Evolutionary conservation across 2,329 filamentous ascomycete genomes (phyloP), one percentile per base, ranked within the genome.

Genomic region (Trichocomaceae sp.): DNA sequence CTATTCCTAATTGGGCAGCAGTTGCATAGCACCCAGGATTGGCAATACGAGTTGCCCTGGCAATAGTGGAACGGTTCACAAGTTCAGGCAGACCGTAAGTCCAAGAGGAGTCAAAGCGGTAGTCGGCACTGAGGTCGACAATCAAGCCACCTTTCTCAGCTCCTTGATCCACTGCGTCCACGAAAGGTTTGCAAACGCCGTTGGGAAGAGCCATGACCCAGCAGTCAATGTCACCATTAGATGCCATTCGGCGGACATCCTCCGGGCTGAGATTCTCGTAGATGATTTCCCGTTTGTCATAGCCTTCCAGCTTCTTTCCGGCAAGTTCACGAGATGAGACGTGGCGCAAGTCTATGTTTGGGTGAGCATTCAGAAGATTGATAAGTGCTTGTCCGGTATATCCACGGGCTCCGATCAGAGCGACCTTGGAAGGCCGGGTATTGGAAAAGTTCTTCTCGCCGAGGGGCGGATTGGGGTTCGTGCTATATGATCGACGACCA

Each of bases 121-220:
- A 95, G 75, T 99, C 93, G 57, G 93, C 93, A n/a, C 90, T 96
- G 35, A 99, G 81, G 70, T 99, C 93, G 46, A 99, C 80, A 62
- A 97, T 88, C 41, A 97, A 77, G 63, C 87, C 90, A 59, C 81
- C 81, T 64, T 79, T 76, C 51, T 83, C 80, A 56, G 83, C 83
- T 31, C 80, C 83, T 65, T 86, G 81, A 63, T 91, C 83, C 52
- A 97, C 83, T 7, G 92, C 92, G 60, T 97, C 89, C 9, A 97
- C 87, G 63, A 87, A 99, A 0, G 93, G 91, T 75, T 90, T 88
- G 82, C 90, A 96, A 49, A 96, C 90, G 58, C 89, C 88, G 67
- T 97, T 99, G 45, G 92, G 93, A 29, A 97, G 83, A 35, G 93
- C 93, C 88, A 97, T 93, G 45, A 97, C 88, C 91, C 91, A 97